Percentiles rank a stretch among this genome's conserved stretches.
These are phyloP conservation scores for Fennellomyces sp. DNA, from an alignment of 371 early-diverging fungal species.

Conservation along the genomic window DNA sequence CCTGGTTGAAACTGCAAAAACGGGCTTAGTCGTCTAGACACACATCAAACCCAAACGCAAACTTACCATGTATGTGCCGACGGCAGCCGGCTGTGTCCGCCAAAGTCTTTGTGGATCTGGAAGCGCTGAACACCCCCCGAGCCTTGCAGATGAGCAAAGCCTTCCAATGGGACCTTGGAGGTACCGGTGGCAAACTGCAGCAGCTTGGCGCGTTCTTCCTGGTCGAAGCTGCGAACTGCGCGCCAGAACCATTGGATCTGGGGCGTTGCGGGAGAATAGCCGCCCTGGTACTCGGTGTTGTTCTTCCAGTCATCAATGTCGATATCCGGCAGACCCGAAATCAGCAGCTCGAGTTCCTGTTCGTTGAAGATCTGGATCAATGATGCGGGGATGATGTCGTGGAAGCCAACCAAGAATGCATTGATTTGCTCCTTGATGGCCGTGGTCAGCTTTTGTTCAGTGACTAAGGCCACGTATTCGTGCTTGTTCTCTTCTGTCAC, in stretches of 20 bases:
- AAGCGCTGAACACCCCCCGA: slow-evolving; percentile 96
- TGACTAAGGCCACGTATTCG: slow-evolving; percentile 93
- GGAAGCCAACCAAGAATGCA: slow-evolving; percentile 94
- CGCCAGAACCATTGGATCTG: slow-evolving; percentile 99
- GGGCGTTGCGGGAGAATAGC: slow-evolving; percentile 84
- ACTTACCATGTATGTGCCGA: slow-evolving; percentile 97
- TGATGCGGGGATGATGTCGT: slow-evolving; percentile 91
- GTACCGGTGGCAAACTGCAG: slow-evolving; percentile 99
- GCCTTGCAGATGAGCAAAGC: slow-evolving; percentile 95
- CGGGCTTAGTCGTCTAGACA: background rate
- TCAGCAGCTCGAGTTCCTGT: slow-evolving; percentile 97
- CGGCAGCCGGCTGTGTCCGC: slow-evolving; percentile 87
- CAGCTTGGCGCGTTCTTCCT: slow-evolving; percentile 97
- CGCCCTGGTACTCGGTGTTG: slow-evolving; percentile 94
- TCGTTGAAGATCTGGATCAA: slow-evolving; percentile 97
- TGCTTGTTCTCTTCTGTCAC: slow-evolving; percentile 98
- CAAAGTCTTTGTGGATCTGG: slow-evolving; percentile 97
- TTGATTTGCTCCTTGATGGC: slow-evolving; percentile 95
- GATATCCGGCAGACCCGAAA: slow-evolving; percentile 98
- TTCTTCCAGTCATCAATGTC: slow-evolving; percentile 99
- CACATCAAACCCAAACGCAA: background rate
- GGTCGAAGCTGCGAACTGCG: slow-evolving; percentile 96
- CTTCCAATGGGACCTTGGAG: slow-evolving; percentile 97
- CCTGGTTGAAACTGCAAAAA: slow-evolving; percentile 90
- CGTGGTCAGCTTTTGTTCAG: slow-evolving; percentile 84